Evolutionary conservation across 352 stramenopile species (phyloP).

Genomic region (Globisporangium acanthophoron): DNA sequence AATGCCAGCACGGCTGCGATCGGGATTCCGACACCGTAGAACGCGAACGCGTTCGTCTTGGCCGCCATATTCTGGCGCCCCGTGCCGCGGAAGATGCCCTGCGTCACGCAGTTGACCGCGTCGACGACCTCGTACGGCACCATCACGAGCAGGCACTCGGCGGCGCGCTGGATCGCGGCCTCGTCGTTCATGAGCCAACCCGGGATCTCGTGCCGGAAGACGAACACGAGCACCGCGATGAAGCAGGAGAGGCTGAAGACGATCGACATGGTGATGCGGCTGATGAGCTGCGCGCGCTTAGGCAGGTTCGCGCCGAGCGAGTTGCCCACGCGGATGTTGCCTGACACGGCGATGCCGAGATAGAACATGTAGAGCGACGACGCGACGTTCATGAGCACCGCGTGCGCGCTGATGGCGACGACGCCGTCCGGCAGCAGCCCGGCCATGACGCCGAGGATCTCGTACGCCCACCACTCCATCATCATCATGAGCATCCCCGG

Average conservation of each 20-base stretch:
- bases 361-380: slow-evolving; percentile 76
- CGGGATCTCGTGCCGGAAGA: slow-evolving; percentile 35
- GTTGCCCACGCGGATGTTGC: slow-evolving; percentile 73
- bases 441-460: slow-evolving; percentile 65
- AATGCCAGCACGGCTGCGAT: slow-evolving; percentile 56
- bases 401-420: slow-evolving; percentile 62
- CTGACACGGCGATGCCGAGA: slow-evolving; percentile 49
- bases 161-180: slow-evolving; percentile 30
- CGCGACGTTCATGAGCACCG: slow-evolving; percentile 65
- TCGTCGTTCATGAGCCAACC: slow-evolving; percentile 34
- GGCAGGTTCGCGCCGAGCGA: slow-evolving; percentile 59
- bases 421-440: slow-evolving; percentile 54
- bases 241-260: slow-evolving; percentile 23
- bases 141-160: slow-evolving; percentile 47
- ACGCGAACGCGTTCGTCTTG: slow-evolving; percentile 61
- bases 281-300: slow-evolving; percentile 42
- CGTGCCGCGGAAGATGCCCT: slow-evolving; percentile 68
- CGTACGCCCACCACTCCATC: slow-evolving; percentile 79
- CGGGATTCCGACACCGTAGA: slow-evolving; percentile 72
- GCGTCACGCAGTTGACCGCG: slow-evolving; percentile 53
- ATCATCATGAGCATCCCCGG: slow-evolving; percentile 57
- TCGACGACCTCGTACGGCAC: slow-evolving; percentile 66
- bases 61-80: slow-evolving; percentile 64
- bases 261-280: slow-evolving; percentile 29
- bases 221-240: slow-evolving; percentile 30